Evolutionary conservation across 768 basidiomycete genomes (phyloP).

Genomic region (Mycena olivaceomarginata): DNA sequence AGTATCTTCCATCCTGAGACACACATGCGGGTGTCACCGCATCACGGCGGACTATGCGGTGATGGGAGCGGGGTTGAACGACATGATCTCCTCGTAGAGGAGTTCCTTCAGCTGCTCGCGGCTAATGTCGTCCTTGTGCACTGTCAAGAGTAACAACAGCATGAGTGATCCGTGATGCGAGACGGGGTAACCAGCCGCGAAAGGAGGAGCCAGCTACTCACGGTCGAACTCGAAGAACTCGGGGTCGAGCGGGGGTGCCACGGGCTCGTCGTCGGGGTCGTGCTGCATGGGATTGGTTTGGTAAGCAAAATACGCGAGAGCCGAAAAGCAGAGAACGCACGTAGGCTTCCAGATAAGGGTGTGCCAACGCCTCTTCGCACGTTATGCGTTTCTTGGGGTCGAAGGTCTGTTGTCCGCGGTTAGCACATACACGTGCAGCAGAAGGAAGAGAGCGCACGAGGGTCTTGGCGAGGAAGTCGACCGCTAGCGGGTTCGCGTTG

Average conservation of each 20-base stretch:
- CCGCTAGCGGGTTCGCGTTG: constrained; percentile 88
- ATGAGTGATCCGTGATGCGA: neutral
- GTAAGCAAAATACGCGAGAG: neutral
- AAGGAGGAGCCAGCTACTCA: constrained; percentile 59
- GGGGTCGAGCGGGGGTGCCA: constrained; percentile 95
- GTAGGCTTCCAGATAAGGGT: constrained; percentile 96
- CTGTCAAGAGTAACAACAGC: constrained; percentile 57
- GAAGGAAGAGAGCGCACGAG: constrained; percentile 13
- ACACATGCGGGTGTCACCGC: neutral
- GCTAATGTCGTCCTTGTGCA: constrained; percentile 97
- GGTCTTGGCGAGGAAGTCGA: constrained; percentile 68
- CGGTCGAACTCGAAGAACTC: constrained; percentile 99
- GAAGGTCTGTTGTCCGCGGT: constrained; percentile 79
- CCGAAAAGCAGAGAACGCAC: constrained; percentile 11
- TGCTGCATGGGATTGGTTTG: constrained; percentile 59
- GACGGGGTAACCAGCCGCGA: neutral
- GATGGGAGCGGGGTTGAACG: neutral
- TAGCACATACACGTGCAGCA: neutral
- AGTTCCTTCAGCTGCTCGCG: constrained; percentile 97
- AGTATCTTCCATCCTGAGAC: neutral
- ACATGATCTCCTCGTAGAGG: constrained; percentile 83
- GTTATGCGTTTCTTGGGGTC: constrained; percentile 98
- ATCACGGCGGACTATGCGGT: neutral
- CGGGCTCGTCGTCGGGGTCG: constrained; percentile 97
- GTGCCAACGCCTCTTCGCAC: constrained; percentile 95